Conservation (phyloP, 1,284 basidiomycete species). For the Moniliophthora roreri region DNA sequence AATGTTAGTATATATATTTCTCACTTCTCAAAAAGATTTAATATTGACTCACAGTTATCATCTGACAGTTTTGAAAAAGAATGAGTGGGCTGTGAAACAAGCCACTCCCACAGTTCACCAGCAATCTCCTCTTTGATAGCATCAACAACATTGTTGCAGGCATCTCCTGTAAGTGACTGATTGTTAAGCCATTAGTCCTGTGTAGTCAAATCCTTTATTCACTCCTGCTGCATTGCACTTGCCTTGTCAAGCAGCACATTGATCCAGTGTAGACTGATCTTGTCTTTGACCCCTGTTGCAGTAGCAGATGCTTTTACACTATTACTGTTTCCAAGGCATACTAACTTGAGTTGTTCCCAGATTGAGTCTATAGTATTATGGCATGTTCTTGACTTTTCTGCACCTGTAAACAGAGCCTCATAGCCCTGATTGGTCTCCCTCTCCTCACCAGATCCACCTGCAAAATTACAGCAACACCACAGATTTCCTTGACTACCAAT, state of each 20-base stretch:
- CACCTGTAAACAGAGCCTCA: conserved; percentile 22
- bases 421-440: conserved; percentile 29
- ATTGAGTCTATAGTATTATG: conserved; percentile 21
- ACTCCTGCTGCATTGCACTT: conserved; percentile 12
- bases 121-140: conserved; percentile 23
- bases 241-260: conserved; percentile 23
- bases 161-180: no score
- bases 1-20: no score
- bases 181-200: no score
- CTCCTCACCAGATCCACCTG: conserved; percentile 24
- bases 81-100: conserved; percentile 22
- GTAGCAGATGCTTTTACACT: conserved; percentile 20
- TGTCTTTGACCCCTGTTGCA: conserved; percentile 35
- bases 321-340: conserved; percentile 4
- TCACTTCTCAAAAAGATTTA: no score
- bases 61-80: no score
- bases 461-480: conserved; percentile 22
- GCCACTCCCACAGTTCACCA: conserved; percentile 24
- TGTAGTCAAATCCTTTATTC: no score
- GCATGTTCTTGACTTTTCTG: background rate
- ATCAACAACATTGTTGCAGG: conserved; percentile 19
- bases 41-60: no score
- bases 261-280: conserved; percentile 32
- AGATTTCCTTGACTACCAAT: conserved; percentile 23
- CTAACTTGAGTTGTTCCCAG: conserved; percentile 21